Evolutionary conservation across 192 early-diverging fungal genomes (phyloP).

Genomic region (Haplosporangium gracile): DNA sequence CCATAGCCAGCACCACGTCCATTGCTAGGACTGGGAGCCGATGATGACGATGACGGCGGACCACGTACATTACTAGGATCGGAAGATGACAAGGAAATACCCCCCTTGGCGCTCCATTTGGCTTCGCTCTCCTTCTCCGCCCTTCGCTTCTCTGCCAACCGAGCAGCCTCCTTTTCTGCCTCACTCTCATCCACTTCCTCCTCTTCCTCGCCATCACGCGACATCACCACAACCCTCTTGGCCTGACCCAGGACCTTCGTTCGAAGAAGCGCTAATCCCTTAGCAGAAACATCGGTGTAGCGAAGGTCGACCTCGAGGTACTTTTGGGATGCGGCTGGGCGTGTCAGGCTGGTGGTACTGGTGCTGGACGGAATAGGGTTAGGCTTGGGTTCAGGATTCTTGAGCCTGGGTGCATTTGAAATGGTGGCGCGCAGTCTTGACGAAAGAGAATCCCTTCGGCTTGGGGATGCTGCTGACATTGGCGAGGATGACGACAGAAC

Average conservation of each 20-base stretch:
- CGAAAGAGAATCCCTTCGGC: conserved; percentile 19
- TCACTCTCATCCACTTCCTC: conserved; percentile 5
- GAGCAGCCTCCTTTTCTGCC: not conserved
- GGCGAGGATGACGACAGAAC: not conserved
- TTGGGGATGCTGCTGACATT: not conserved
- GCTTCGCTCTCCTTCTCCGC: conserved; percentile 5
- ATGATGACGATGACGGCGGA: not conserved
- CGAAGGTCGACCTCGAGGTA: conserved; percentile 52
- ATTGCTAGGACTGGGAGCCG: conserved; percentile 1
- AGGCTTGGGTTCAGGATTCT: not conserved
- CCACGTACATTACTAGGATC: not conserved
- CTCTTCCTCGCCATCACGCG: conserved; percentile 32
- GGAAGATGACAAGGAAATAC: not conserved
- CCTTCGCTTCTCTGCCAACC: not conserved
- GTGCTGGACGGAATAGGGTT: not conserved
- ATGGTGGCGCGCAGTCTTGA: conserved; percentile 11
- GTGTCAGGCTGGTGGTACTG: not conserved
- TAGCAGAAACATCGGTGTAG: conserved; percentile 45
- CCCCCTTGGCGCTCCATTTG: not conserved
- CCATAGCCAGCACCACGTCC: not conserved
- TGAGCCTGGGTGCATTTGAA: not conserved
- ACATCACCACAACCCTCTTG: conserved; percentile 31
- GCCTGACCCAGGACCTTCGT: conserved; percentile 10
- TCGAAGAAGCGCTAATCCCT: conserved; percentile 13
- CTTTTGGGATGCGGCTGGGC: conserved; percentile 24